These are phyloP conservation scores for Botrytis squamosa DNA, from an alignment of 2,329 filamentous ascomycete species.

Conservation along the genomic window DNA sequence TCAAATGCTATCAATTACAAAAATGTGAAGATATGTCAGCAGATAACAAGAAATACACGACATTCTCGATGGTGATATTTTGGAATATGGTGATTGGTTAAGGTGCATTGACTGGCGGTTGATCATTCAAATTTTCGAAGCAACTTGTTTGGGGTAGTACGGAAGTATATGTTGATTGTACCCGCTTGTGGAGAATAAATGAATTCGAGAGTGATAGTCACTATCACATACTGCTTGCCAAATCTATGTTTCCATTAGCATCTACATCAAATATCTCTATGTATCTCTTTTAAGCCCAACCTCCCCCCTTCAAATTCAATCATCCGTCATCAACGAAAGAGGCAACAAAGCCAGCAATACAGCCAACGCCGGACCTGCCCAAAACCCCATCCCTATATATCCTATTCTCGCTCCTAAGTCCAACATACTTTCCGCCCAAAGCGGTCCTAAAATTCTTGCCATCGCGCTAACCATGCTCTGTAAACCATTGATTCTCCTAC, in stretches of 20 bases:
- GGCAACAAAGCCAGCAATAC: not conserved
- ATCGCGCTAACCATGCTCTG: not conserved
- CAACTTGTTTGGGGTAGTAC: too few species aligned
- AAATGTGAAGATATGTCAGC: too few species aligned
- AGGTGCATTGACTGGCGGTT: too few species aligned
- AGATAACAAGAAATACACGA: too few species aligned
- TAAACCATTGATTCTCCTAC: slow-evolving; percentile 9
- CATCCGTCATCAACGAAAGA: slow-evolving; percentile 12
- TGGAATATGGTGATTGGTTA: too few species aligned
- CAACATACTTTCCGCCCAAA: slow-evolving; percentile 1
- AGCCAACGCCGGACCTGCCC: not conserved
- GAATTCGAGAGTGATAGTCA: too few species aligned
- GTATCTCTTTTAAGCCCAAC: not conserved
- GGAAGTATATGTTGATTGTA: too few species aligned
- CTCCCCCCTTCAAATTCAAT: not conserved
- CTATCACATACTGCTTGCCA: not conserved
- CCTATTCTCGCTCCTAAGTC: not conserved
- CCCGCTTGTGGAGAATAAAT: too few species aligned
- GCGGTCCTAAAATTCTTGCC: slow-evolving; percentile 10
- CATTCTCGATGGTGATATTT: too few species aligned
- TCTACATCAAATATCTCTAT: not conserved
- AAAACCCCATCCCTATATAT: slow-evolving; percentile 4
- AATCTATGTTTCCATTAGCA: accelerated
- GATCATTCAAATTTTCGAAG: too few species aligned
- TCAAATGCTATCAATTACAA: too few species aligned